phyloP scores from a whole-genome alignment of 2,329 filamentous ascomycete species.

The Stagonosporopsis cucurbitacearum region DNA sequence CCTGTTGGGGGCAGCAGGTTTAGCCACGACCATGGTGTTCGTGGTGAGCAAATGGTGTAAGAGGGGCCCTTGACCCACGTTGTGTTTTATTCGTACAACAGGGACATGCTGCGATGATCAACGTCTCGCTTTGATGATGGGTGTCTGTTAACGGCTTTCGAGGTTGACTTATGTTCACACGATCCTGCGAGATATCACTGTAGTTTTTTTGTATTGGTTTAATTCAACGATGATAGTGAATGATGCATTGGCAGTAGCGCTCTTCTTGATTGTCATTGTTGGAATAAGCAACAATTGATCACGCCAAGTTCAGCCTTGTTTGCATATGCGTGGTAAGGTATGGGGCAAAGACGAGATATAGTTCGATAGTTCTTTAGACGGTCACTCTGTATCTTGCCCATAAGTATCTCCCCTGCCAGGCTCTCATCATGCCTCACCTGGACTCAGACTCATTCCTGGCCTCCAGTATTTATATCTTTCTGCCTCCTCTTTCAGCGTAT shows the following conservation, averaged over 20 bases:
- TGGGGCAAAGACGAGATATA: background rate
- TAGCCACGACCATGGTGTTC: conserved; percentile 13
- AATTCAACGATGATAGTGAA: conserved; percentile 2
- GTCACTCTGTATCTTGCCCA: background rate
- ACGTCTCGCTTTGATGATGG: background rate
- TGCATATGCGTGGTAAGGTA: background rate
- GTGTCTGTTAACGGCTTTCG: background rate
- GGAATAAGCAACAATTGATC: background rate
- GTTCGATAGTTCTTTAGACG: too few species aligned
- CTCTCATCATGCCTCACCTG: background rate
- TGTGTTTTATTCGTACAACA: background rate
- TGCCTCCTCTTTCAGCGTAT: conserved; percentile 51
- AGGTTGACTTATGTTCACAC: background rate
- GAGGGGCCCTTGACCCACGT: background rate
- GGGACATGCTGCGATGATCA: too few species aligned
- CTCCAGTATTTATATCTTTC: conserved; percentile 53
- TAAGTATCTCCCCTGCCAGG: too few species aligned
- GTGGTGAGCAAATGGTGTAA: conserved; percentile 41
- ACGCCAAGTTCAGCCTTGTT: background rate
- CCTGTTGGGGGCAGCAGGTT: conserved; percentile 35
- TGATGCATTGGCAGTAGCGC: background rate
- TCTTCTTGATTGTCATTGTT: background rate
- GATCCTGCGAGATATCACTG: conserved; percentile 14
- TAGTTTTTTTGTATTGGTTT: background rate
- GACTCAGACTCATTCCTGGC: conserved; percentile 30